Evolutionary conservation across 352 stramenopile species (phyloP).

Genomic region (Globisporangium cylindrosporum): DNA sequence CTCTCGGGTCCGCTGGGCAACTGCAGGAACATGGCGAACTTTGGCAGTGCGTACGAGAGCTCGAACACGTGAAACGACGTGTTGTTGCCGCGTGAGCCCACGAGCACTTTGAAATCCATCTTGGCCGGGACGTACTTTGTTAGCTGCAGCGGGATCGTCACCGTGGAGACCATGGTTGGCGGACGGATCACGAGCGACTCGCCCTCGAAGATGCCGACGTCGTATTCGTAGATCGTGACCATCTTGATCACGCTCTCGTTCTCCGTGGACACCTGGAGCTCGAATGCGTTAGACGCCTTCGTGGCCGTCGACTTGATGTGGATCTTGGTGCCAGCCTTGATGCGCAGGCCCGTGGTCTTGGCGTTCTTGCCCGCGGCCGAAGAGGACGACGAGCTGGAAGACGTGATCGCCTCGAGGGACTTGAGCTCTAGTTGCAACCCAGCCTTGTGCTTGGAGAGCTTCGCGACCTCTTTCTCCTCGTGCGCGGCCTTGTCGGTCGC

Average conservation of each 20-base stretch:
- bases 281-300: conserved; percentile 49
- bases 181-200: conserved; percentile 78
- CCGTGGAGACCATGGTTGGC: conserved; percentile 33
- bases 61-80: conserved; percentile 89
- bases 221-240: conserved; percentile 83
- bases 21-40: conserved; percentile 83
- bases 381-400: conserved; percentile 13
- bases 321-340: conserved; percentile 56
- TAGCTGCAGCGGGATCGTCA: conserved; percentile 56
- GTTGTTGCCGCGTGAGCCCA: conserved; percentile 78
- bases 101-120: conserved; percentile 71
- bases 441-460: conserved; percentile 80
- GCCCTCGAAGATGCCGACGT: conserved; percentile 84
- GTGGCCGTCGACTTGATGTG: conserved; percentile 55
- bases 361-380: conserved; percentile 26
- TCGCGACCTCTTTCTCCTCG: conserved; percentile 76
- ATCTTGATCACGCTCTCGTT: conserved; percentile 88
- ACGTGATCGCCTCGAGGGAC: conserved; percentile 51
- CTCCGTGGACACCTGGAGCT: conserved; percentile 83
- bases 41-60: conserved; percentile 64
- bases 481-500: conserved; percentile 40
- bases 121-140: conserved; percentile 64
- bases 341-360: conserved; percentile 39
- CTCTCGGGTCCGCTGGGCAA: conserved; percentile 30
- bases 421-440: conserved; percentile 77